Base-by-base conservation (phyloP, 768 basidiomycete genomes). In the Auriculariales sp. region DNA sequence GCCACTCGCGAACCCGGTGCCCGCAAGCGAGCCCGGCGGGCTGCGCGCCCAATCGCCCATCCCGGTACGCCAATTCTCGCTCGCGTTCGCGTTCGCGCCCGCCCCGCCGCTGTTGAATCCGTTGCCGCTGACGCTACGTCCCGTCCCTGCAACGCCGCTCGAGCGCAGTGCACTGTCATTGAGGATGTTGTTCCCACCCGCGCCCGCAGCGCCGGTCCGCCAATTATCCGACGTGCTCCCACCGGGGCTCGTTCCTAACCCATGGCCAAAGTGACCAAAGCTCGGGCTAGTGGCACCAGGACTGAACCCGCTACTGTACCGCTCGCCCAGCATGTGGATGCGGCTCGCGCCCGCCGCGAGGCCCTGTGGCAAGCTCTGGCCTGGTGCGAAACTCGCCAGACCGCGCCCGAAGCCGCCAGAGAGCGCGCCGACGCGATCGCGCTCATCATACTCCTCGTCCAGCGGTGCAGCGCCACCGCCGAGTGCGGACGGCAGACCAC, bases 321-420 rank as follows among this genome's bases (percentile, higher is more conserved):
- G 58, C 3, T 63, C 64, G 0, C 75, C 72, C 25, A 72, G 67
- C 1, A 91, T 83, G 56, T 97, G 92, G 51, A 97, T 82, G 51
- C 91, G 74, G 27, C 87, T 91, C 60, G 91, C 81, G 0, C 91
- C 92, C 0, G 88, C 88, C 0, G 91, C 92, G 27, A 97, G 74
- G 29, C 92, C 92, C 50, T 93, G 90, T 1, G 93, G 91, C 11
- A 94, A 71, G 64, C 80, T 83, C 65, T 92, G 88, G 1, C 91
- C 91, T 0, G 92, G 91, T 1, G 88, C 89, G 56, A 93, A 91
- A 15, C 81, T 70, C 58, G 89, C 85, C 34, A 93, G 68, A 1
- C 88, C 91, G n/a, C 80, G 74, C 25, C 83, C 70, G 25, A 78
- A 75, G n/a, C 51, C 53, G 19, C 47, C 56, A 12, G 46, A 51